Evolutionary conservation across 306 rosid species (phyloP), one percentile per base, ranked within the genome.

Genomic region (Aeschynomene evenia): DNA sequence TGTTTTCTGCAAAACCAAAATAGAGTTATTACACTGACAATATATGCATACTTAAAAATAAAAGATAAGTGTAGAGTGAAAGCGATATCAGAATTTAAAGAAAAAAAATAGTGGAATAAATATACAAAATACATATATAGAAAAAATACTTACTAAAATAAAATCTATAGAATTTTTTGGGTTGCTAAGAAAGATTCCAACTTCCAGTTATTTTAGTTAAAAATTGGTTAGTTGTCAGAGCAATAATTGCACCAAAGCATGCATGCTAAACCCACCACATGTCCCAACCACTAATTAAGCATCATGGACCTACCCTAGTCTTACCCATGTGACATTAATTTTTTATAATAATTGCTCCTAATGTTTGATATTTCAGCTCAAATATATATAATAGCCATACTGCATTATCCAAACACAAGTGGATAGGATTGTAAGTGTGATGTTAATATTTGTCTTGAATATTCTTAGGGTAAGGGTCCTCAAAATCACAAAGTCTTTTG

Each of bases 271-370:
- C 55, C 69, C 56, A 66, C 59, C 48, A 59, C 79, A 72, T 76
- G 80, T 70, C 66, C 68, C 55, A 66, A 66, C 64, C 20, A 20
- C 42, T 20, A 15, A 58, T n/a, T n/a, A n/a, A n/a, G n/a, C n/a
- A n/a, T 0, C 50, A 62, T 13, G 84, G 84, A 21, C 84, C 84
- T 66, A 34, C 40, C 40, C 84, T 66, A n/a, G n/a, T n/a, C n/a
- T n/a, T n/a, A 80, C 84, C 82, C 85, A 81, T 72, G 73, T 72
- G 82, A 7, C 42, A 36, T 7, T 26, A 22, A 5, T 14, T 46
- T 50, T 51, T n/a, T n/a, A n/a, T n/a, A n/a, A n/a, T 11, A 39
- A 19, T 22, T 33, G 40, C 6, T 33, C 49, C 36, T n/a, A 63
- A 33, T 55, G 33, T n/a, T n/a, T 19, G 22, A 15, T 59, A 45